Evolutionary conservation across 176 grass and related monocot species (phyloP).

Genomic region (Zizania latifolia): DNA sequence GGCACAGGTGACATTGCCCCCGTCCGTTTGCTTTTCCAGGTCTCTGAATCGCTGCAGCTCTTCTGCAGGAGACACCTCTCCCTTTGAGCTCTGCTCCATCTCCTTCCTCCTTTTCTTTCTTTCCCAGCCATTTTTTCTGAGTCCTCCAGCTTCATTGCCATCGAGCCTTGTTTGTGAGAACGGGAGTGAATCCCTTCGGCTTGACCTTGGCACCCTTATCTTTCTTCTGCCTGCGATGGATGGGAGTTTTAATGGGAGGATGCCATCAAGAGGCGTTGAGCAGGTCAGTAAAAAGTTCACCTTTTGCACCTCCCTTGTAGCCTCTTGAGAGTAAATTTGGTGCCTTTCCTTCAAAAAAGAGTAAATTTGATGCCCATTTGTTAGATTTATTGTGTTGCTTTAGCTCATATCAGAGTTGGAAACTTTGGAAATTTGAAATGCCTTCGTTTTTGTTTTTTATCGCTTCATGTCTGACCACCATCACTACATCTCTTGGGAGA

Average conservation of each 20-base stretch:
- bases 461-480: neutral
- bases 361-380: neutral
- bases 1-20: conserved; percentile 43
- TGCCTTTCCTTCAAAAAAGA: no score
- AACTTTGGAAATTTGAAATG: neutral
- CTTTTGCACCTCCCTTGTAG: neutral
- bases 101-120: conserved; percentile 33
- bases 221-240: conserved; percentile 41
- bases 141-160: conserved; percentile 35
- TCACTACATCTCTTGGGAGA: neutral
- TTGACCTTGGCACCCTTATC: neutral
- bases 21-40: conserved; percentile 39
- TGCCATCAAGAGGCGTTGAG: conserved; percentile 54
- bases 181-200: no score
- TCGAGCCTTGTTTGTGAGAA: conserved; percentile 18
- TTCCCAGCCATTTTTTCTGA: conserved; percentile 8
- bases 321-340: neutral
- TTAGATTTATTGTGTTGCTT: neutral
- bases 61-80: neutral
- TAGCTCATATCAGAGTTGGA: neutral
- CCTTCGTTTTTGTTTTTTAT: neutral
- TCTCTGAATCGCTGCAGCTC: neutral
- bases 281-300: conserved; percentile 39
- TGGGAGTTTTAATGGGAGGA: conserved; percentile 61
- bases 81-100: conserved; percentile 16